Evolutionary conservation across 2,329 filamentous ascomycete genomes (phyloP), one percentile per base, ranked within the genome.

Genomic region (Cryphonectria japonica): DNA sequence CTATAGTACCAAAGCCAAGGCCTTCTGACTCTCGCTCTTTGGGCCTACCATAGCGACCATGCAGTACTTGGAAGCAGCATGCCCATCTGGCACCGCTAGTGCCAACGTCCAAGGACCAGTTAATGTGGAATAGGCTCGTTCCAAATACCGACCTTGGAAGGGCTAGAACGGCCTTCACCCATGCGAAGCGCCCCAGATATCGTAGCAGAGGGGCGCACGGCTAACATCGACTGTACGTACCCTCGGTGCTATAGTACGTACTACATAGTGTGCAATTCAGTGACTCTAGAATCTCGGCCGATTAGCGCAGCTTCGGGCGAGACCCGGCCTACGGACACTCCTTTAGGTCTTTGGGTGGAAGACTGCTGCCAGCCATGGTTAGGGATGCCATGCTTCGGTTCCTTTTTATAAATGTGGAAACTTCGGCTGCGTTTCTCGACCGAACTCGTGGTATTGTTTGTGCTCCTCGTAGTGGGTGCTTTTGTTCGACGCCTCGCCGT

Each of bases 101-200:
- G 34, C 34, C 60, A 62, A 62, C 60, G 60, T 62, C 60, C 34
- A 26, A 39, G 34, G 54, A 19, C 54, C 54, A 9, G 2, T 32
- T 16, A 32, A 16, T 59, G 54, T 57, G 54, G 54, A 59, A 59
- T 59, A 59, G 54, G 29, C 54, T 26, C 54, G 29, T 59, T 59
- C 14, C 54, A 54, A 54, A 54, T 29, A 59, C 54, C 54, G 54
- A 26, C 54, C 54, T 19, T 32, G 16, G 26, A 32, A 34, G 29
- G 54, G 54, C 54, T 59, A 34, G 54, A 59, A 34, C 54, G 14
- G 54, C 13, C 26, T 16, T 32, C 13, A 59, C 11, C 11, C 14
- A 26, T 19, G 29, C 54, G 29, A 32, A 59, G 54, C 14, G 54
- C 54, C 54, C 54, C 26, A 59, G 50, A 29, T 32, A 59, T 59